Base-by-base conservation (phyloP, 2,329 filamentous ascomycete species). In the Penicillium sp. region DNA sequence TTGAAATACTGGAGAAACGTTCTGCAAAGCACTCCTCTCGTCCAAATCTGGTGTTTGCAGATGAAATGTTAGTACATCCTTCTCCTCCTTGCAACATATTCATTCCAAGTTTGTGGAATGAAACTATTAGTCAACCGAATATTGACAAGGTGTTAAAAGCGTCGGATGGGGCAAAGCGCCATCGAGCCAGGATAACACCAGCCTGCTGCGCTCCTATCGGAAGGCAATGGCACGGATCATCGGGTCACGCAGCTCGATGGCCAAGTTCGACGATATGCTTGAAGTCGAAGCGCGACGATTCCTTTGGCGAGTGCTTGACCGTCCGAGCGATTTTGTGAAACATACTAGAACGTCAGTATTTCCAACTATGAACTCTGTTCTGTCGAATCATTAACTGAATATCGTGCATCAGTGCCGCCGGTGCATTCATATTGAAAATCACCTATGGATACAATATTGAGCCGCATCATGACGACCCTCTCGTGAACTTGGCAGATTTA, bases 1-100 rank as follows among this genome's bases (percentile, higher is more conserved):
- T 68, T 4, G 73, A 78, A 14, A 57, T 80, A 0, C 50, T 80
- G 32, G 70, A 74, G 16, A 71, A 71, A 50, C 62, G 68, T 10
- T 67, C 74, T 0, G 60, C 55, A 3, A 72, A 69, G 29, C 66
- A 73, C 44, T 75, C 76, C 1, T 72, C 66, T 0, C 63, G 76
- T 29, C 74, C 75, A 0, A 55, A 53, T 5, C 57, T 69, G 38
- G 54, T 66, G 1, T 73, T 75, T 44, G 65, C 57, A 5, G 48
- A 47, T 54, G 54, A 54, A 29, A 22, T 54, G 50, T 54, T 42
- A 13, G 43, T 42, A 18, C 13, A 11, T 14, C 31, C 9, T 32
- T 27, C 24, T 27, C 24, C 24, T 27, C 10, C 11, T 34, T 34
- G 31, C 31, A 11, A 10, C 2, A 4, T 13, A 11, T 34, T 14